These are phyloP conservation scores for Zoysia japonica DNA, from an alignment of 176 grass and related monocot species.

Conservation along the genomic window DNA sequence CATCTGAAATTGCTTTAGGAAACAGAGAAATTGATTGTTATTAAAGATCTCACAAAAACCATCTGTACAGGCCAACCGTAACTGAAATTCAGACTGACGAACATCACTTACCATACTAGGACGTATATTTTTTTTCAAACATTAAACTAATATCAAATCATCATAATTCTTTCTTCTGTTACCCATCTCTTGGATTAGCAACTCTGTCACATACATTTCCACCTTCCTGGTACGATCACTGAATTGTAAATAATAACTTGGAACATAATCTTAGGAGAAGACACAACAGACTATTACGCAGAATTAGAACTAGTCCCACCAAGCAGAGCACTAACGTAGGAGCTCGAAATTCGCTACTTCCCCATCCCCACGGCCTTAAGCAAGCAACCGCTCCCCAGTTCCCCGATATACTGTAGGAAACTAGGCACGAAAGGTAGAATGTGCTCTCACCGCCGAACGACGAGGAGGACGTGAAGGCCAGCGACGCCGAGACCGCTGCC, in stretches of 20 bases:
- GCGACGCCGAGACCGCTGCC: conserved; percentile 52
- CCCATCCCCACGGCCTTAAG: background rate
- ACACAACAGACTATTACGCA: background rate
- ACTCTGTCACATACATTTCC: background rate
- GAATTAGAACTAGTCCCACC: background rate
- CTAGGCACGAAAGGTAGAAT: background rate
- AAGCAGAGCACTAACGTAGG: background rate
- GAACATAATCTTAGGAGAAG: background rate
- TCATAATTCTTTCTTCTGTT: background rate
- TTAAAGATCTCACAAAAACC: conserved; percentile 10
- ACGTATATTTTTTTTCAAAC: background rate
- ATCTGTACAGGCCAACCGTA: background rate
- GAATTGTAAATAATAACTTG: background rate
- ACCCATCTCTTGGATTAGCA: background rate
- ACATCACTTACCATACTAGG: background rate
- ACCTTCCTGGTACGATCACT: background rate
- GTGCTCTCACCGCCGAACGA: conserved; percentile 59
- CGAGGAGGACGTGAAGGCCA: conserved; percentile 57
- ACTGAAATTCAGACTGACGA: background rate
- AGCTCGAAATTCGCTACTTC: background rate
- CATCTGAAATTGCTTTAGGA: background rate
- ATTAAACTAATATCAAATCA: background rate
- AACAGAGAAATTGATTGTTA: background rate
- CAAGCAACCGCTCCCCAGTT: background rate
- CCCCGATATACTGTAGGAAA: background rate